phyloP scores from a whole-genome alignment of 2,329 filamentous ascomycete genomes.

The Penicillium vulpinum region DNA sequence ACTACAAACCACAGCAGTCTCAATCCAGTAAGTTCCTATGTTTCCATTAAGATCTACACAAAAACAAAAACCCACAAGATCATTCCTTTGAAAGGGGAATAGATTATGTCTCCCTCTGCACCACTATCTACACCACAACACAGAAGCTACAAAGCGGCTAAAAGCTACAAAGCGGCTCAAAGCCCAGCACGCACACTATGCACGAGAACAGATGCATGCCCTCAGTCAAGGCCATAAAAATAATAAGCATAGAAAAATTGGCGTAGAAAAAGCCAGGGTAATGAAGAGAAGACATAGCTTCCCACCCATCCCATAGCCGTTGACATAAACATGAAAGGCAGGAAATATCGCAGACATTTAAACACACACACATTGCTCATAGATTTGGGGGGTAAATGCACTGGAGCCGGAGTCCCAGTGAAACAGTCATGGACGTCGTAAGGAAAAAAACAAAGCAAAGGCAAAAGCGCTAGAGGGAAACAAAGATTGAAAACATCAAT shows the following conservation, averaged over 20 bases:
- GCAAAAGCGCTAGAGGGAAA: slow-evolving; percentile 6
- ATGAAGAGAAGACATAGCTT: slow-evolving; percentile 7
- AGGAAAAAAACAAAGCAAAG: slow-evolving; percentile 6
- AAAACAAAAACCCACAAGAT: not conserved
- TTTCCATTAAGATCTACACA: not conserved
- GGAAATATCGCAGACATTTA: slow-evolving; percentile 5
- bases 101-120: not conserved
- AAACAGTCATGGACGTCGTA: slow-evolving; percentile 7
- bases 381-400: not conserved
- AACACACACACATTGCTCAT: slow-evolving; percentile 8
- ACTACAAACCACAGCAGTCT: not conserved
- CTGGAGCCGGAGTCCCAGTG: slow-evolving; percentile 1
- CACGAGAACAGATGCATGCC: not conserved
- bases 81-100: not conserved
- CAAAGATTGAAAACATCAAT: slow-evolving; percentile 11
- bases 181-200: not conserved
- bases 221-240: not conserved
- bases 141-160: not conserved
- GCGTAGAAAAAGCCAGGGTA: not conserved
- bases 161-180: not conserved
- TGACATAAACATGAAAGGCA: not conserved
- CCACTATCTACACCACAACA: slow-evolving; percentile 2
- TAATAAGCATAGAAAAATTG: not conserved
- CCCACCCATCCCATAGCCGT: not conserved
- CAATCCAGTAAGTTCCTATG: not conserved